Conservation (phyloP, 768 basidiomycete species). For the Hypholoma fasciculare region DNA sequence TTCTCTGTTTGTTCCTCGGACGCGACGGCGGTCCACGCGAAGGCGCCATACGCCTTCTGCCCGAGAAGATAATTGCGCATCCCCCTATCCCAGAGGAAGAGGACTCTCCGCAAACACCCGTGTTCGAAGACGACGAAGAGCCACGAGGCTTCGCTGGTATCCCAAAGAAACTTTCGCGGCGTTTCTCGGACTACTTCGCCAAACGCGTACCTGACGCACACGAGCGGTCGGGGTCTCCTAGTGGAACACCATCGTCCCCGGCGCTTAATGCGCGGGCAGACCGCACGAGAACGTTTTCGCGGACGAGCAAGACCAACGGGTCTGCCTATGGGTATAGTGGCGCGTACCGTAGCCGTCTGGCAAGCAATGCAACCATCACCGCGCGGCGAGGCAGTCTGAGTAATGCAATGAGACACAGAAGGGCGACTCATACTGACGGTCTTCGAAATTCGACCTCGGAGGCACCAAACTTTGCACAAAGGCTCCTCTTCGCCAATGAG, state of each 20-base stretch:
- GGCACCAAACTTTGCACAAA: constrained; percentile 80
- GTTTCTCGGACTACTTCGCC: constrained; percentile 61
- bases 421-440: constrained; percentile 50
- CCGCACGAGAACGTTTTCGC: constrained; percentile 49
- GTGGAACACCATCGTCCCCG: constrained; percentile 38
- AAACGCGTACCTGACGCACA: constrained; percentile 47
- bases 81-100: constrained; percentile 72
- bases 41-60: constrained; percentile 78
- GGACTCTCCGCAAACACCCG: constrained; percentile 42
- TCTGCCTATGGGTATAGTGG: constrained; percentile 80
- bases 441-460: constrained; percentile 37
- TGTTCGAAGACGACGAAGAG: constrained; percentile 45
- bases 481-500: constrained; percentile 90
- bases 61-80: constrained; percentile 64
- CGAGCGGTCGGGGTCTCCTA: constrained; percentile 22
- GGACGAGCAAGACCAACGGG: constrained; percentile 64
- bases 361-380: constrained; percentile 45
- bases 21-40: constrained; percentile 89
- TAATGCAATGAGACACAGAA: constrained; percentile 49
- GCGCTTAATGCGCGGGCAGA: constrained; percentile 40
- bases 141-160: constrained; percentile 40
- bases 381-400: constrained; percentile 56
- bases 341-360: constrained; percentile 53
- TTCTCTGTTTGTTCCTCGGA: constrained; percentile 87
- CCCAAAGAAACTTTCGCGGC: constrained; percentile 50